Evolutionary conservation across 2,329 filamentous ascomycete species (phyloP), one percentile per base, ranked within the genome.

Genomic region (Colletotrichum karsti): DNA sequence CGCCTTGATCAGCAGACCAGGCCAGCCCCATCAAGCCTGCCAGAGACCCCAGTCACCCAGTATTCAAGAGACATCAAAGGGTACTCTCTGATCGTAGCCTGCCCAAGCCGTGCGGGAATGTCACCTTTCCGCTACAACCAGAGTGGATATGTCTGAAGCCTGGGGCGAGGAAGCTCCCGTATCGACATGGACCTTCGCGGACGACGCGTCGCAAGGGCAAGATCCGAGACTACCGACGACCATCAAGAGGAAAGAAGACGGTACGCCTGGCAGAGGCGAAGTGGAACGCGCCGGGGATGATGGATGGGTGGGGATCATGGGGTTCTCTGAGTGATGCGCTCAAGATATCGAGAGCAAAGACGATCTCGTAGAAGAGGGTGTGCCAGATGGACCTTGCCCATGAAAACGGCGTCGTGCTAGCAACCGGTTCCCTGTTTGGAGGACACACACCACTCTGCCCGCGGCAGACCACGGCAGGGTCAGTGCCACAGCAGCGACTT

Each of bases 301-400:
- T 33, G 68, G 64, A 44, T 68, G 67, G 51, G 68, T 65, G 59
- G 68, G 54, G 64, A 69, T 68, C 64, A 70, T 69, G 64, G 55
- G 65, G 65, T 61, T 46, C 46, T n/a, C n/a, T n/a, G 35, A 56
- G 46, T 67, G 51, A 50, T 58, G 58, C 53, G 42, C 67, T 48
- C 58, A 42, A 22, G 55, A 64, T 59, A 63, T 51, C 68, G 39
- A 63, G 54, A 59, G 55, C 35, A 33, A n/a, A 54, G 58, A 59
- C 39, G 64, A 70, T 69, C 65, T 65, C 41, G 39, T 24, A 30
- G 54, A 68, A 70, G 68, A 60, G 59, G 68, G 68, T 70, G 68
- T 64, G 65, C 28, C n/a, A 48, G 48, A 61, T 41, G 68, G 50
- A 30, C 41, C 33, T 39, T 42, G 24, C 48, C 41, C 48, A 58